Evolutionary conservation across 495 filamentous ascomycete genomes (phyloP).

Genomic region (Mycothermus thermophilus): DNA sequence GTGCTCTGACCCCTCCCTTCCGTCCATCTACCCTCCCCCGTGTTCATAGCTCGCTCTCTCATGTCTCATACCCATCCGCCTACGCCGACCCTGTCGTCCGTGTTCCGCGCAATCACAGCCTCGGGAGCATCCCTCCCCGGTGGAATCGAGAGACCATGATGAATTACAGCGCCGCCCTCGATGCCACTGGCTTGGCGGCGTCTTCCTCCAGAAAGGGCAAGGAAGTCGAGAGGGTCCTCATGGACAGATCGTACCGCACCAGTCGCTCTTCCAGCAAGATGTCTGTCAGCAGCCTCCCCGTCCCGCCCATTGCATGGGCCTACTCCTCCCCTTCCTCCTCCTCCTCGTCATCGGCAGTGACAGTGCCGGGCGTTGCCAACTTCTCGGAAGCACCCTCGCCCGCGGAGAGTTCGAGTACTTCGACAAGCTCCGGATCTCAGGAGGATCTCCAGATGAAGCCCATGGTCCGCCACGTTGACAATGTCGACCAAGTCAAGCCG

Average conservation of each 20-base stretch:
- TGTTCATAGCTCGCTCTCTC: slow-evolving; percentile 28
- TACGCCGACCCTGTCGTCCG: slow-evolving; percentile 28
- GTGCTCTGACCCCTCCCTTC: too few species aligned
- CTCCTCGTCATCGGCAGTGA: too few species aligned
- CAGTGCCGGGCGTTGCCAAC: too few species aligned
- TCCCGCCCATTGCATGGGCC: too few species aligned
- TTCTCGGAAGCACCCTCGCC: slow-evolving; percentile 6
- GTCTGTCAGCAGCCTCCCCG: slow-evolving; percentile 6
- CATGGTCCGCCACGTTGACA: slow-evolving; percentile 1
- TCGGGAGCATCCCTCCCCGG: slow-evolving; percentile 22
- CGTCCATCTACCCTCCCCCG: slow-evolving; percentile 23
- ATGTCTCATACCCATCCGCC: slow-evolving; percentile 28
- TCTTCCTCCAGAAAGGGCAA: slow-evolving; percentile 18
- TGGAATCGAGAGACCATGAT: too few species aligned
- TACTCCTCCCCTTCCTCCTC: too few species aligned
- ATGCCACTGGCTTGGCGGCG: too few species aligned
- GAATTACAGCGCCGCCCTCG: too few species aligned
- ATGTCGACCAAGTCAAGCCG: slow-evolving; percentile 1
- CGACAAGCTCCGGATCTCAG: slow-evolving; percentile 21
- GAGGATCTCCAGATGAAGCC: slow-evolving; percentile 26
- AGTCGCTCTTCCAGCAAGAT: slow-evolving; percentile 21
- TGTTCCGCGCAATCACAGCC: slow-evolving; percentile 29
- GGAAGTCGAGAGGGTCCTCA: slow-evolving; percentile 16
- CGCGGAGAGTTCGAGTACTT: slow-evolving; percentile 19
- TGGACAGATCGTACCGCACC: slow-evolving; percentile 11